A percentile compares a stretch with the other conserved stretches of the same genome.
Evolutionary conservation across 176 grass and related monocot species (phyloP).

Genomic region (Saccharum officinarum): DNA sequence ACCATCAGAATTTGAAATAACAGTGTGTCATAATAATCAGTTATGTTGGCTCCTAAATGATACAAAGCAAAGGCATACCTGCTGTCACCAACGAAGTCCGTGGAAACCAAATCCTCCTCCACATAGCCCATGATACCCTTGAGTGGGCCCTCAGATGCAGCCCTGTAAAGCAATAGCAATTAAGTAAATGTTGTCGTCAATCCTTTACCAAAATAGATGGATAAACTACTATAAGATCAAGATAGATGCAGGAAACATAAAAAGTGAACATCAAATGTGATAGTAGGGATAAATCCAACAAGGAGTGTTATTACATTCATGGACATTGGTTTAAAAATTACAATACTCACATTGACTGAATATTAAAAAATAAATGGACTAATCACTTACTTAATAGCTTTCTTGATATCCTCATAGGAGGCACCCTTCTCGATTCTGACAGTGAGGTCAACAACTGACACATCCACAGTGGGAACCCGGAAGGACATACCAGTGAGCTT

Average conservation of each 20-base stretch:
- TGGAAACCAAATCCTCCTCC: constrained; percentile 89
- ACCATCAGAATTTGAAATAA: too few species aligned
- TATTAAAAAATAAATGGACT: too few species aligned
- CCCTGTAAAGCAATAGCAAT: constrained; percentile 41
- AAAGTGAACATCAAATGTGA: too few species aligned
- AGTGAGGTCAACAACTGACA: constrained; percentile 82
- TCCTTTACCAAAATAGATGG: neutral
- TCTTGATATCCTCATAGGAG: constrained; percentile 63
- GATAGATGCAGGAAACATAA: too few species aligned
- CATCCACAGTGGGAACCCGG: constrained; percentile 72
- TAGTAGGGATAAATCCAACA: too few species aligned
- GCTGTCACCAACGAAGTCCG: constrained; percentile 72
- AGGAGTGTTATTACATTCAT: too few species aligned
- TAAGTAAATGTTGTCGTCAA: neutral
- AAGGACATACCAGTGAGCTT: constrained; percentile 79
- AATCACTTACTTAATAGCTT: constrained; percentile 62
- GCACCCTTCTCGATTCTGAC: constrained; percentile 62
- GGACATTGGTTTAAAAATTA: too few species aligned
- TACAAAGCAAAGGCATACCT: constrained; percentile 31
- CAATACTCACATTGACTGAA: too few species aligned
- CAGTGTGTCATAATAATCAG: too few species aligned
- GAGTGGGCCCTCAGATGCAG: constrained; percentile 66
- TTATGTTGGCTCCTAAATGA: too few species aligned
- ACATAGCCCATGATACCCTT: constrained; percentile 84
- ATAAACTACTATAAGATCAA: neutral